Evolutionary conservation across 441 rosid species (phyloP), one percentile per base, ranked within the genome.

Genomic region (Biscutella laevigata): DNA sequence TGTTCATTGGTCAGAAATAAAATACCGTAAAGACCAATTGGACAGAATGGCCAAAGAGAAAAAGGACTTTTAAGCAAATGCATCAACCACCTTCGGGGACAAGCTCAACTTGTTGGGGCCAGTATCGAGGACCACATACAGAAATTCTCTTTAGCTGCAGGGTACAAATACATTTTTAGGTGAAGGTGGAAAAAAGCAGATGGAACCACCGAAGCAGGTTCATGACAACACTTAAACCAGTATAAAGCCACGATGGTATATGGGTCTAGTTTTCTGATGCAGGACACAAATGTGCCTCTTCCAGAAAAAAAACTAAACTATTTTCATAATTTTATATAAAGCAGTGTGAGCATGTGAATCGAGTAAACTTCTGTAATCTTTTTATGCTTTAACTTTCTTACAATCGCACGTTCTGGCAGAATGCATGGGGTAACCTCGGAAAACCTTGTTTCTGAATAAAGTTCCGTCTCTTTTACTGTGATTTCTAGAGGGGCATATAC

Each of bases 101-200:
- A 62, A 92, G 88, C 58, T 88, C 94, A 43, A 86, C 72, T 46
- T 79, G 80, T 75, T 88, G 95, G 70, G 99, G 75, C 96, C 99
- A 88, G 72, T 92, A 92, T 35, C 95, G 83, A 58, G 97, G 99
- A 59, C 99, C 95, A 76, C 99, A 92, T 16, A 92, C 94, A 35
- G 74, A 65, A 54, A 88, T 70, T 20, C 66, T 79, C 77, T 80
- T 86, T 75, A 92, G 77, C 99, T 92, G 90, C 69, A 73, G 61
- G 44, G 52, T 51, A 56, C 57, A 42, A 14, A 28, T n/a, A 39
- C 35, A 49, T 59, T 35, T 44, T 43, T 46, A 48, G 70, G 57
- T 58, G 54, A 63, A 36, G 41, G 42, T 30, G 26, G 21, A 14
- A 43, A 30, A 14, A 47, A 47, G 34, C 39, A 25, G 44, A 27